Evolutionary conservation across 768 basidiomycete species (phyloP).

Genomic region (Melanogaster broomeanus): DNA sequence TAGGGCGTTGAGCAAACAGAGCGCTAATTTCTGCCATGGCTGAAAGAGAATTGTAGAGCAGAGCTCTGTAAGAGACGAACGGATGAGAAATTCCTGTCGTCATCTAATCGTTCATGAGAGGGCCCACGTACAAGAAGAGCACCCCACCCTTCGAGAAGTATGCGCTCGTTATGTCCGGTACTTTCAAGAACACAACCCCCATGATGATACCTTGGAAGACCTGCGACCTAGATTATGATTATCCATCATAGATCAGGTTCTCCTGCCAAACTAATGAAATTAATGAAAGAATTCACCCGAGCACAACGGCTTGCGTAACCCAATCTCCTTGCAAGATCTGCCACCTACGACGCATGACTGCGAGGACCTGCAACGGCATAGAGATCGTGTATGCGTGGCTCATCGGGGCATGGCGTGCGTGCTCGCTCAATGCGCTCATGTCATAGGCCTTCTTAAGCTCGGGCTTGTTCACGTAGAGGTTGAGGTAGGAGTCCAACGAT

Average conservation of each 20-base stretch:
- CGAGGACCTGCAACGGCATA: conserved; percentile 46
- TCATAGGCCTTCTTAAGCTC: conserved; percentile 46
- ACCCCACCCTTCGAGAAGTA: conserved; percentile 73
- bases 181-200: conserved; percentile 48
- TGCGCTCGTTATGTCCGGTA: conserved; percentile 37
- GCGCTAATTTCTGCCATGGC: conserved; percentile 62
- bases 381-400: conserved; percentile 52
- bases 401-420: conserved; percentile 46
- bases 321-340: conserved; percentile 47
- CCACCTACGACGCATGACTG: conserved; percentile 48
- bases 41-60: no score
- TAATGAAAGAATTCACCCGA: no score
- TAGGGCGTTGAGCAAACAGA: conserved; percentile 46
- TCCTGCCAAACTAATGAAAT: no score
- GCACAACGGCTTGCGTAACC: conserved; percentile 30
- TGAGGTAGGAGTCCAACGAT: conserved; percentile 50
- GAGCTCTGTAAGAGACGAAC: no score
- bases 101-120: no score
- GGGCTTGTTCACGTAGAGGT: conserved; percentile 45
- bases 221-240: conserved; percentile 26
- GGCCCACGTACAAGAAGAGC: conserved; percentile 86
- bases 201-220: conserved; percentile 33
- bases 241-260: no score
- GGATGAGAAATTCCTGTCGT: conserved; percentile 27
- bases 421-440: conserved; percentile 53